Conservation (phyloP, 2,329 filamentous ascomycete species). For the Aspergillus fumigatiaffinis region DNA sequence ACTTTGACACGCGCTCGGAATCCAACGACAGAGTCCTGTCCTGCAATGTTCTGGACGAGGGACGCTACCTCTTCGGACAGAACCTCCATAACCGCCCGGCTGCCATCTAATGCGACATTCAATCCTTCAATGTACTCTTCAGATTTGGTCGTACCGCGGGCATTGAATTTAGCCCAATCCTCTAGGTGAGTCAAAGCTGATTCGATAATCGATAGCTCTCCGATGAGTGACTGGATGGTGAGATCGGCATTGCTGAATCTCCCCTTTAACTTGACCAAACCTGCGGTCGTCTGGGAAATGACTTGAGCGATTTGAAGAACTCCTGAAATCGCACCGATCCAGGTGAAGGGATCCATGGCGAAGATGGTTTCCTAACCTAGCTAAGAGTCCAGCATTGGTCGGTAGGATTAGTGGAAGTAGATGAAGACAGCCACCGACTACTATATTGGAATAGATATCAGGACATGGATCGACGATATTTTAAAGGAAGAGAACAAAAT, state of each 20-base stretch:
- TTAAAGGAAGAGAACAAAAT: neutral
- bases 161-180: conserved; percentile 29
- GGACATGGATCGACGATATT: neutral
- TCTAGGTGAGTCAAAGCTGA: conserved; percentile 34
- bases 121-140: conserved; percentile 27
- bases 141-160: conserved; percentile 20
- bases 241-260: conserved; percentile 37
- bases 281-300: conserved; percentile 30
- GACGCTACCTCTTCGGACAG: conserved; percentile 32
- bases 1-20: conserved; percentile 26
- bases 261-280: conserved; percentile 29
- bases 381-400: neutral
- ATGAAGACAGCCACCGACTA: neutral
- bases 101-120: conserved; percentile 33
- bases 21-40: conserved; percentile 16
- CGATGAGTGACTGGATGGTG: conserved; percentile 35
- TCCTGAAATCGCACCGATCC: conserved; percentile 32
- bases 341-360: conserved; percentile 33
- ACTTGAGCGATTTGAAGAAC: conserved; percentile 32
- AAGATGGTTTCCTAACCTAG: neutral
- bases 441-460: neutral
- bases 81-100: conserved; percentile 33
- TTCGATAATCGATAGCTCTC: conserved; percentile 34
- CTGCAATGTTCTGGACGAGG: conserved; percentile 22
- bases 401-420: neutral